phyloP scores from a whole-genome alignment of 2,329 filamentous ascomycete genomes.

The Ophioceras dolichostomum region DNA sequence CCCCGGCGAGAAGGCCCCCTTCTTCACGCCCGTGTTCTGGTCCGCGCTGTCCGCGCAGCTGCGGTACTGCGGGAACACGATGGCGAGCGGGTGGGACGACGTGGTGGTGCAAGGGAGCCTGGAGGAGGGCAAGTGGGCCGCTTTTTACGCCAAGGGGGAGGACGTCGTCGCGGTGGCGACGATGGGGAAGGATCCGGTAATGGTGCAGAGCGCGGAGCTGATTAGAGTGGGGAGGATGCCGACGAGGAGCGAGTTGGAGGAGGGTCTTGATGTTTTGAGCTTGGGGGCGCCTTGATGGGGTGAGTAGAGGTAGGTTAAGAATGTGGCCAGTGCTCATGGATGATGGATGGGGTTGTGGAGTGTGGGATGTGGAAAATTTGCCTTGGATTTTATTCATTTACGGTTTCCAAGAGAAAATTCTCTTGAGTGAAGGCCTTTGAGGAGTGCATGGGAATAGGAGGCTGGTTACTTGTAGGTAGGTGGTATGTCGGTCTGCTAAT shows the following conservation, averaged over 20 bases:
- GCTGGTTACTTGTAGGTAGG: too few species aligned
- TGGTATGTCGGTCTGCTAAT: too few species aligned
- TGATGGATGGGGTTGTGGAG: too few species aligned
- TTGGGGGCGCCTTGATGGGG: conserved; percentile 24
- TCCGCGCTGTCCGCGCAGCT: conserved; percentile 82
- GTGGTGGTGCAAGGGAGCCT: conserved; percentile 67
- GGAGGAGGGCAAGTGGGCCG: conserved; percentile 69
- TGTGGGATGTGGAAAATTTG: too few species aligned
- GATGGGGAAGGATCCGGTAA: conserved; percentile 82
- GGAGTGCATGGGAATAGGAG: too few species aligned
- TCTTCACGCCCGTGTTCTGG: conserved; percentile 95
- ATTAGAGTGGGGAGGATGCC: conserved; percentile 79
- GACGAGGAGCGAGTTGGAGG: conserved; percentile 61
- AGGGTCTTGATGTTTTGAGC: conserved; percentile 41
- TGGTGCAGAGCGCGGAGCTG: conserved; percentile 71
- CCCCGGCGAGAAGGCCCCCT: conserved; percentile 43
- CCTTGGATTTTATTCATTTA: too few species aligned
- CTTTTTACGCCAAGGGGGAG: conserved; percentile 80
- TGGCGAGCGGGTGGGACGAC: conserved; percentile 67
- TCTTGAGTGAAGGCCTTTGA: too few species aligned
- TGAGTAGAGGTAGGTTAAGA: too few species aligned
- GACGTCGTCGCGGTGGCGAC: conserved; percentile 80
- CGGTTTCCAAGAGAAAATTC: too few species aligned
- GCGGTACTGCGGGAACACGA: conserved; percentile 84
- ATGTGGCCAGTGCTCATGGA: too few species aligned